Base-by-base conservation (phyloP, 2,329 filamentous ascomycete genomes). In the Fusarium denticulatum region DNA sequence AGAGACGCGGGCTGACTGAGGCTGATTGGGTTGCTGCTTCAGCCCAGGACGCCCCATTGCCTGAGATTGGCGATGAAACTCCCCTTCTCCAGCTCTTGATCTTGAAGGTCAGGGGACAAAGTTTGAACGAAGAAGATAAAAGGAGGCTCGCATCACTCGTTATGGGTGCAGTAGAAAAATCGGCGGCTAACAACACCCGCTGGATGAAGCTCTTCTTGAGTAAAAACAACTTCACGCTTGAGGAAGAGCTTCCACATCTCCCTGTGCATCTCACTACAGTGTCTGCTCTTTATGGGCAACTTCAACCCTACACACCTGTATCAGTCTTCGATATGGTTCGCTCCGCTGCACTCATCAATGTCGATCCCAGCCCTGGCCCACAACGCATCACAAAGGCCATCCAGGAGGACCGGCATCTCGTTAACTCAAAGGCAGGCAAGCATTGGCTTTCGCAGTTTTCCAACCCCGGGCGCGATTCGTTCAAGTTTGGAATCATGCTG, bases 121-220 rank as follows among this genome's bases (percentile, higher is more conserved):
- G 42, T 4, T 12, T 77, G 18, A 40, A 61, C 3, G 20, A 37
- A 14, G 42, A 55, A 2, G 69, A 66, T 16, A 74, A 64, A 22
- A 24, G 11, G 7, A 47, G 76, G 40, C 69, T 80, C 43, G 69
- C 60, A 4, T 53, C 69, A 4, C 60, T 83, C 10, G 60, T 82
- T 24, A 64, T 78, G 26, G 63, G 63, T 4, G 61, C 74, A 5
- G 16, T 81, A 9, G 72, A 80, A 11, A 63, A 71, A 20, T 83
- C 81, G 1, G 76, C 76, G 22, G 39, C 40, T 2, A 80, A 79
- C 26, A 78, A 82, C 47, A 53, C 37, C 7, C 77, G 78, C 30
- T 84, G 82, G 81, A 77, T 78, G 28, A 49, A 67, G 1, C 52
- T 81, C 15, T 83, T 83, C 42, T 55, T 81, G 7, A 62, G 67